Evolutionary conservation across 139 green algal genomes (phyloP).

Genomic region (Closterium sp.): DNA sequence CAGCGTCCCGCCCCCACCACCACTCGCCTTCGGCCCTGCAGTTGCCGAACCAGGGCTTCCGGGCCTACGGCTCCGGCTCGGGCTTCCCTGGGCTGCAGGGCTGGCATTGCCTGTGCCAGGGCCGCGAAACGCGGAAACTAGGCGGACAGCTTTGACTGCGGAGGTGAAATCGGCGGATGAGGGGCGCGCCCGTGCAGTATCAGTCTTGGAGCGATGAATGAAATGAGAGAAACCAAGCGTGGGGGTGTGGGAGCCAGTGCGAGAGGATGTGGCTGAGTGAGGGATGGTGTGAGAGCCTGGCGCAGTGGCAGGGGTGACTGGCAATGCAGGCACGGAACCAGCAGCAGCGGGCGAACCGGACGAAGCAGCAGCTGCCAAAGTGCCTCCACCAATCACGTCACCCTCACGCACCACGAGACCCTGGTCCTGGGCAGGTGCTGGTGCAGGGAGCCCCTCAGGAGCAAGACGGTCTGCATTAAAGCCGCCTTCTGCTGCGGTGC

Average conservation of each 20-base stretch:
- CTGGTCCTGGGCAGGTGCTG: no score
- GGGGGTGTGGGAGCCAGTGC: not conserved
- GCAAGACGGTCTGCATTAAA: no score
- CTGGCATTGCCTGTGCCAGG: not conserved
- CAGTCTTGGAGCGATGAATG: not conserved
- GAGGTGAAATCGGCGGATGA: not conserved
- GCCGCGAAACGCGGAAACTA: not conserved
- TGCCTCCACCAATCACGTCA: not conserved
- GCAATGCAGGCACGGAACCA: not conserved
- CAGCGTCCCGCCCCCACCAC: not conserved
- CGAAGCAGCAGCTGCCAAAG: not conserved
- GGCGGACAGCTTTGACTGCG: not conserved
- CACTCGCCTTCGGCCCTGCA: not conserved
- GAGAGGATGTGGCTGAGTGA: not conserved
- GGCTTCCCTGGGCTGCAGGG: not conserved
- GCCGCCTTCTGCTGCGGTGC: not conserved
- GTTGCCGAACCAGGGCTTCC: not conserved
- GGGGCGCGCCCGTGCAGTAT: not conserved
- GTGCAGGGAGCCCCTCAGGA: no score
- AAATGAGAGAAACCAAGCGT: not conserved
- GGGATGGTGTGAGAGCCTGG: not conserved
- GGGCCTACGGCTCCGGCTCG: not conserved
- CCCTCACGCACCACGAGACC: not conserved
- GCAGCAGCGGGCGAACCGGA: not conserved
- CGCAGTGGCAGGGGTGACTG: not conserved